These are phyloP conservation scores for Peterozyma xylosa DNA, from an alignment of 805 yeast species.

Conservation along the genomic window DNA sequence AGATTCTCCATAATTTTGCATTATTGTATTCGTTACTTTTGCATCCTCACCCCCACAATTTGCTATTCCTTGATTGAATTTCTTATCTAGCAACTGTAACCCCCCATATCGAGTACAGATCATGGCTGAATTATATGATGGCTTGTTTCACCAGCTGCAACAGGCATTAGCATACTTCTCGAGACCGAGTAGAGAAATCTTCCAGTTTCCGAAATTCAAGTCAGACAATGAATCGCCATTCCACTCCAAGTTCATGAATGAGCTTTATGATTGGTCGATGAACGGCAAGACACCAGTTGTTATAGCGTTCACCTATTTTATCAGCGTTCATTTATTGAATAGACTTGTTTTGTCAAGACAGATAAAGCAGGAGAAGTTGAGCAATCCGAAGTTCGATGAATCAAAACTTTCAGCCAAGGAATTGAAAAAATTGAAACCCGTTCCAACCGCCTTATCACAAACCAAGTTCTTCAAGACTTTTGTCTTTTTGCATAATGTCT, in stretches of 20 bases:
- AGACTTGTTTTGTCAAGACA: constrained; percentile 40
- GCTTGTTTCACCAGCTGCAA: no score
- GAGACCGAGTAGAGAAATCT: constrained; percentile 18
- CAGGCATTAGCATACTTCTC: no score
- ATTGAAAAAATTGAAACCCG: constrained; percentile 36
- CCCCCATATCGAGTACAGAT: no score
- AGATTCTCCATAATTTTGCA: no score
- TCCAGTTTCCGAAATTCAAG: constrained; percentile 17
- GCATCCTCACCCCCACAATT: no score
- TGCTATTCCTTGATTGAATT: no score
- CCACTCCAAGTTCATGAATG: constrained; percentile 17
- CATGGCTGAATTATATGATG: no score
- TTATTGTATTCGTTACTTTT: no score
- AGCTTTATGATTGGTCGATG: constrained; percentile 34
- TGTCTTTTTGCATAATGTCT: constrained; percentile 53
- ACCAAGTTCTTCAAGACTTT: constrained; percentile 39
- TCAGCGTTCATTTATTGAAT: constrained; percentile 48
- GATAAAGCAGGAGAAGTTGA: constrained; percentile 20
- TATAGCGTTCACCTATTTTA: constrained; percentile 52
- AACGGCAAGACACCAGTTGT: constrained; percentile 46
- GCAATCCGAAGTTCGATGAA: constrained; percentile 18
- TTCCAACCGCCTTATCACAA: constrained; percentile 43
- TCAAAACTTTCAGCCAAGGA: constrained; percentile 11
- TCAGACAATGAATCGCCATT: constrained; percentile 22
- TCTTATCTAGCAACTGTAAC: no score